Conservation (phyloP, 257 asterid genomes). For the Nicotiana paniculata region DNA sequence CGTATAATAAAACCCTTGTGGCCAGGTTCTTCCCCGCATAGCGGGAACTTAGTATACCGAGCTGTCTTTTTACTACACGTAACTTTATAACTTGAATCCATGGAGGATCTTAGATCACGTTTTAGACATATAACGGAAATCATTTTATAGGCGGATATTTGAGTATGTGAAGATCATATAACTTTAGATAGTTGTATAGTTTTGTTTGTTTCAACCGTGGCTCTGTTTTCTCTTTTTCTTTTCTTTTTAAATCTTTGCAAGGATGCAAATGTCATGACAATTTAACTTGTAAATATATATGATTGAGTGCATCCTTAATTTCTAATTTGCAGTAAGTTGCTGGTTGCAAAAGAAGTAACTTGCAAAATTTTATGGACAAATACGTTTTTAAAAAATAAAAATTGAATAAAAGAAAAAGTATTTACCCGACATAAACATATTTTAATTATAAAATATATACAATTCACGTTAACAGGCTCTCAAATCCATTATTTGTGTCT, state of each 20-base stretch:
- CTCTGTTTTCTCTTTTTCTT: neutral
- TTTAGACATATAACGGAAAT: neutral
- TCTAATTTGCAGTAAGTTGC: neutral
- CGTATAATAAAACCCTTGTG: no score
- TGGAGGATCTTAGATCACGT: neutral
- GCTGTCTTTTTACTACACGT: neutral
- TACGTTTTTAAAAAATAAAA: no score
- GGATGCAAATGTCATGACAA: neutral
- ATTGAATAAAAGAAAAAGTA: no score
- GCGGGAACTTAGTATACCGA: no score
- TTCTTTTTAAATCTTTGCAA: neutral
- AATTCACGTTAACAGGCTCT: no score
- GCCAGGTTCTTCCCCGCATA: no score
- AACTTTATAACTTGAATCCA: neutral
- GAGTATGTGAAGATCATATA: neutral
- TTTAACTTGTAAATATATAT: neutral
- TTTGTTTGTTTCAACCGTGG: neutral
- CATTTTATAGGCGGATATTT: neutral
- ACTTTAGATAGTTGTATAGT: neutral
- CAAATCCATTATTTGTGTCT: no score
- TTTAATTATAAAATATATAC: no score
- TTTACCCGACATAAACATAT: no score
- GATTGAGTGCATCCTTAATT: neutral
- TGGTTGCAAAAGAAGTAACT: neutral
- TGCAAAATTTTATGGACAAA: no score